Conservation (phyloP, 2,329 filamentous ascomycete genomes). For the Lasiodiplodia theobromae region DNA sequence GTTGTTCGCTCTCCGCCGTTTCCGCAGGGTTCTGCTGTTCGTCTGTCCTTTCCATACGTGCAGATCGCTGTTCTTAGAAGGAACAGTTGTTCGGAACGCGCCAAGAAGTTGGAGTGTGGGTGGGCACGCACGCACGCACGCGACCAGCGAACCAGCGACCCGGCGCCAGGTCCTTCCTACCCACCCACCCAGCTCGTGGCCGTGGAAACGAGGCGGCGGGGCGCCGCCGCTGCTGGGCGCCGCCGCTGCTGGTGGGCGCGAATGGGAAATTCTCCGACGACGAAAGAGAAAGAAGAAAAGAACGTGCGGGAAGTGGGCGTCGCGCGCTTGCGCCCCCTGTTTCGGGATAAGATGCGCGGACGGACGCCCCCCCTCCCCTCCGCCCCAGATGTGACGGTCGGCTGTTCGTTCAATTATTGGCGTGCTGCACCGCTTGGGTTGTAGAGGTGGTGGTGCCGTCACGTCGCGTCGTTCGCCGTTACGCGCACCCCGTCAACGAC, state of each 20-base stretch:
- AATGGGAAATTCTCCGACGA: no score
- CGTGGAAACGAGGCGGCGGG: no score
- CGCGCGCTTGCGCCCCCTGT: no score
- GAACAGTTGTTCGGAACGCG: not conserved
- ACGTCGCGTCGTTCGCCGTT: not conserved
- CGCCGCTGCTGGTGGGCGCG: no score
- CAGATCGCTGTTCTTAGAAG: not conserved
- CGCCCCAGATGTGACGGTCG: not conserved
- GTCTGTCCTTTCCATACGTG: not conserved
- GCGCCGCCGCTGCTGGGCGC: no score
- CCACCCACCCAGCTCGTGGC: no score
- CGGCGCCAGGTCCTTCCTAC: not conserved
- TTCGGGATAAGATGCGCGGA: no score
- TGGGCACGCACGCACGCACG: slow-evolving; percentile 1
- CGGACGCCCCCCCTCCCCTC: no score
- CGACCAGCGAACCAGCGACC: not conserved
- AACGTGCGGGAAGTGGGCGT: no score
- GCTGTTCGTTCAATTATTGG: not conserved
- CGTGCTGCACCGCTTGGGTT: not conserved
- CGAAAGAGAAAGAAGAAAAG: no score
- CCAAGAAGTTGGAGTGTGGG: not conserved
- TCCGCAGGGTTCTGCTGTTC: not conserved
- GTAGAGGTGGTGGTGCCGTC: not conserved
- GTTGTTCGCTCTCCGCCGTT: not conserved
- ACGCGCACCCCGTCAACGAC: not conserved